A percentile compares a stretch with the other conserved stretches of the same genome.
Conservation (phyloP, 1,139 yeast species). For the Ogataea hybrid region DNA sequence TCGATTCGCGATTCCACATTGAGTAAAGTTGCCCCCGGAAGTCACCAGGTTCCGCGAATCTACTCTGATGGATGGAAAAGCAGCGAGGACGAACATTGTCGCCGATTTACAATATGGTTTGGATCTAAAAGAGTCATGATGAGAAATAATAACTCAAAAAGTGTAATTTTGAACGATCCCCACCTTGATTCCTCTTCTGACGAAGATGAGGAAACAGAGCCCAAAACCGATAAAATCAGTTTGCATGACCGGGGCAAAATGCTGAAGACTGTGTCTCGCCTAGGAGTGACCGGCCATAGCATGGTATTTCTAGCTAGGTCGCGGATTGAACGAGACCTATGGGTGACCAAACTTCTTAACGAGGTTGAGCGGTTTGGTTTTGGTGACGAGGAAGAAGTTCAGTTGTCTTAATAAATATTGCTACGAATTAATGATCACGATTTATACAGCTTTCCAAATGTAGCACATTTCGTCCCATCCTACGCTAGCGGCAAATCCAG, state of each 20-base stretch:
- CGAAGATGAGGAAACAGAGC: conserved; percentile 5
- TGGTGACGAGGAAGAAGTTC: conserved; percentile 24
- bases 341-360: conserved; percentile 66
- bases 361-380: conserved; percentile 59
- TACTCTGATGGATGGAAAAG: conserved; percentile 85
- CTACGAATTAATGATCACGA: neutral
- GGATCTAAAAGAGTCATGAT: conserved; percentile 56
- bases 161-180: conserved; percentile 4
- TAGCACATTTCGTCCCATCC: conserved; percentile 98
- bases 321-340: conserved; percentile 75
- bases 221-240: conserved; percentile 3
- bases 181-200: conserved; percentile 3
- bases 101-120: conserved; percentile 85
- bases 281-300: conserved; percentile 68
- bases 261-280: conserved; percentile 43
- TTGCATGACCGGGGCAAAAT: conserved; percentile 15
- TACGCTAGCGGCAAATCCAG: conserved; percentile 92
- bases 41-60: conserved; percentile 61
- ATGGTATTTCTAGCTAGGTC: conserved; percentile 80
- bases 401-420: conserved; percentile 11
- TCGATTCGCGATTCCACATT: conserved; percentile 42
- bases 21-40: conserved; percentile 52
- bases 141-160: conserved; percentile 20
- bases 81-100: conserved; percentile 64
- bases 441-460: conserved; percentile 62